A percentile compares a stretch with the other conserved stretches of the same genome.
These are phyloP conservation scores for Lojkania enalia DNA, from an alignment of 2,329 filamentous ascomycete species.

Conservation along the genomic window DNA sequence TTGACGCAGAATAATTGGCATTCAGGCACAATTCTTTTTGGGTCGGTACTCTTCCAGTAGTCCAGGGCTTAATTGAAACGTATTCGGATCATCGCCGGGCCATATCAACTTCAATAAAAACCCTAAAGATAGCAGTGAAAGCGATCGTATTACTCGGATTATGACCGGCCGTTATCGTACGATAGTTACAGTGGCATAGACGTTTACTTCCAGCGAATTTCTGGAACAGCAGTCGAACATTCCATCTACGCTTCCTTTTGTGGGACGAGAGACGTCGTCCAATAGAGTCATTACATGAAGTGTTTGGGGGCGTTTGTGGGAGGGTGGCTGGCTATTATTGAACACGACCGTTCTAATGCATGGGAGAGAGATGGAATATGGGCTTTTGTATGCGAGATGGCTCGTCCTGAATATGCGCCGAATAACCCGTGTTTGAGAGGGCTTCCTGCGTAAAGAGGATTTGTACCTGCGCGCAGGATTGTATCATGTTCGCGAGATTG, in stretches of 20 bases:
- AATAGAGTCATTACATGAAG: not conserved
- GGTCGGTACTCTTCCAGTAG: not conserved
- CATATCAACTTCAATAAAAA: not conserved
- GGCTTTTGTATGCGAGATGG: not conserved
- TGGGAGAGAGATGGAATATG: not conserved
- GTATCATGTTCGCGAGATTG: too few species aligned
- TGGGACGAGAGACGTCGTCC: not conserved
- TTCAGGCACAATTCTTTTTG: constrained; percentile 8
- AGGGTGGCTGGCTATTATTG: not conserved
- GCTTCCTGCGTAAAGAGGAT: too few species aligned
- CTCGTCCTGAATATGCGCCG: not conserved
- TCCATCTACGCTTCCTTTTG: not conserved
- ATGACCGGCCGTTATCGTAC: not conserved
- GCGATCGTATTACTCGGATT: not conserved
- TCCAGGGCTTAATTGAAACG: not conserved
- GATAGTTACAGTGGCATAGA: not conserved
- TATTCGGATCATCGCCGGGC: not conserved
- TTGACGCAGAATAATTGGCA: constrained; percentile 6
- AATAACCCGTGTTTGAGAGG: not conserved
- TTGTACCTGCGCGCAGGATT: too few species aligned
- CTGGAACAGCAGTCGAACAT: not conserved
- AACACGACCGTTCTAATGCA: not conserved
- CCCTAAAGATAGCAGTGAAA: not conserved
- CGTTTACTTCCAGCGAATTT: not conserved
- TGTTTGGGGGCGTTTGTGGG: not conserved